Base-by-base conservation (phyloP, 192 early-diverging fungal genomes). In the Backusella tarrabulga region DNA sequence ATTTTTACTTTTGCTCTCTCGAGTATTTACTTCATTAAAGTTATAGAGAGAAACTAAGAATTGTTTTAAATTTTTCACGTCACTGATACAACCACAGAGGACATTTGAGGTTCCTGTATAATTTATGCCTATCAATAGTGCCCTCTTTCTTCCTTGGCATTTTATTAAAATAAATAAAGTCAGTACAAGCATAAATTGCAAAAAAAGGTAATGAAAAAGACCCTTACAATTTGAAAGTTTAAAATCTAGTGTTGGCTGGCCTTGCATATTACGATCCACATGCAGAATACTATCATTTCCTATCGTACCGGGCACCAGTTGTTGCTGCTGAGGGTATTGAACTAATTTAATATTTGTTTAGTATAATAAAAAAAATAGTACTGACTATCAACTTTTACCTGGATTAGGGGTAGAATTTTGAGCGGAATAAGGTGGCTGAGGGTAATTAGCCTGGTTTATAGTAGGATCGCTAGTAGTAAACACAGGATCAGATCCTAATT, bases 51-150 rank as follows among this genome's bases (percentile, higher is more conserved):
- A 81, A 1, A 86, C 89, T 67, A 95, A 81, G 68, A 95, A 94
- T 38, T 80, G 68, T 74, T 93, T 92, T 63, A 95, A 88, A 79
- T 93, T 93, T 35, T 84, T 79, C 26, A 94, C 93, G 78, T 95
- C 94, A 76, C 93, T 94, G 83, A 94, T 91, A 81, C 94, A 95
- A 17, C 94, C 93, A 73, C 76, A 80, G n/a, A 95, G 89, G 76
- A 88, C 83, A 67, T 84, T 85, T 75, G 82, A 83, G 52, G 88
- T 85, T 34, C 88, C 86, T 67, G 88, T 86, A 83, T 98, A 98
- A 83, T 98, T 98, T 81, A 97, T 95, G 34, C 97, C 97, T 73
- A 98, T 92, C 68, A 98, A 87, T 35, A 98, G 83, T 8, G 95
- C 96, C 21, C 91, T 88, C 81, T 94, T 93, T 67, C 92, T 87